Conservation (phyloP, 768 basidiomycete species). For the Suillus subaureus region DNA sequence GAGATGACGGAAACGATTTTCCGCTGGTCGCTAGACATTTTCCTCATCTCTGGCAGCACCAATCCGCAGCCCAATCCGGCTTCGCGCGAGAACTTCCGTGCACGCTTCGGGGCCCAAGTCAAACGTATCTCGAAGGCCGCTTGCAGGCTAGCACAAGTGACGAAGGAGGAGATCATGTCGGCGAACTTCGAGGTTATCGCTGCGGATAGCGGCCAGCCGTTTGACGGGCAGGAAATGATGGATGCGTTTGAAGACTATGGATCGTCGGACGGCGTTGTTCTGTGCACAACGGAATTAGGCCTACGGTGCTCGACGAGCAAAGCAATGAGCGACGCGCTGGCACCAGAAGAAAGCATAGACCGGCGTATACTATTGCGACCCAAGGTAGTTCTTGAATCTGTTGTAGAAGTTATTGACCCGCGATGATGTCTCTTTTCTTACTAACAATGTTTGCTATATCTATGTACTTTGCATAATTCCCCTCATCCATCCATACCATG, state of each 20-base stretch:
- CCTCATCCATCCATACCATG: not conserved
- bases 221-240: constrained; percentile 53
- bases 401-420: constrained; percentile 51
- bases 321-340: constrained; percentile 22
- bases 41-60: constrained; percentile 63
- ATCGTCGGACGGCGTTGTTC: constrained; percentile 49
- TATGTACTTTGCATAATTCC: not conserved
- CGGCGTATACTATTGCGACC: constrained; percentile 64
- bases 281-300: constrained; percentile 75
- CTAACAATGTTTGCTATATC: not conserved
- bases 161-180: constrained; percentile 75
- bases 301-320: constrained; percentile 63
- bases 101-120: constrained; percentile 60
- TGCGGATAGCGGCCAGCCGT: constrained; percentile 54
- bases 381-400: constrained; percentile 80
- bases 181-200: constrained; percentile 73
- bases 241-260: constrained; percentile 68
- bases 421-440: constrained; percentile 19
- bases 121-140: constrained; percentile 67
- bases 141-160: constrained; percentile 61
- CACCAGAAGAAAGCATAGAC: constrained; percentile 50
- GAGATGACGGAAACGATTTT: constrained; percentile 77
- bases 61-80: constrained; percentile 40
- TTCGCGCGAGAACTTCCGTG: constrained; percentile 44
- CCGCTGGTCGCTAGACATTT: constrained; percentile 70